Base-by-base conservation (phyloP, 345 rosid genomes). In the Bruguiera gymnorhiza region DNA sequence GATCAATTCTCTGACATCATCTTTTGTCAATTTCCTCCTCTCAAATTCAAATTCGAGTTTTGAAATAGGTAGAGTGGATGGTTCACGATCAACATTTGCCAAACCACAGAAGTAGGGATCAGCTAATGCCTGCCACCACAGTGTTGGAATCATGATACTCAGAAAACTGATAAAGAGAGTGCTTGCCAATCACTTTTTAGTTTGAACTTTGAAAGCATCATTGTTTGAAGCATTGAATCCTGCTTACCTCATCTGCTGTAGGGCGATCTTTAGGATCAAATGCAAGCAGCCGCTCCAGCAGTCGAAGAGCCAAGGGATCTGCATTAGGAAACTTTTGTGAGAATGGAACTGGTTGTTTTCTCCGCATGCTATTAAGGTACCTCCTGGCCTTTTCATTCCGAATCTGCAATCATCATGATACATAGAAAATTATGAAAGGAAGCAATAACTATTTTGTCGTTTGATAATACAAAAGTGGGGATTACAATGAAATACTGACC, bases 251-350 rank as follows among this genome's bases (percentile, higher is more conserved):
- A 73, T 89, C 97, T 69, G 99, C 97, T 29, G 93, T 78, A 46
- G 85, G 97, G 56, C 97, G 99, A 76, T 95, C 97, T 81, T 95
- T 95, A 3, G 99, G 97, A 90, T 95, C 99, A 84, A 95, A 95
- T 54, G 97, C 97, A 80, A 95, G 88, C 24, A 95, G 76, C 65
- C 82, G 89, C 78, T 87, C 87, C 59, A 95, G 84, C 16, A 95
- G 77, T 70, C 80, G 81, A 60, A 92, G 88, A 76, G 97, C 97
- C 82, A 87, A 62, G 18, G 91, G 97, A 78, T 92, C 97, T 48
- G 77, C 87, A 37, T 90, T 78, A 60, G 93, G 97, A 81, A 95
- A 95, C 79, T 92, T 95, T 46, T 87, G 87, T 24, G 89, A 58
- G 87, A 85, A 90, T 7, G 93, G 97, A 75, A 95, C 84, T 37